phyloP scores from a whole-genome alignment of 148 eudicot genomes.

The Rhododendron ferrugineum region DNA sequence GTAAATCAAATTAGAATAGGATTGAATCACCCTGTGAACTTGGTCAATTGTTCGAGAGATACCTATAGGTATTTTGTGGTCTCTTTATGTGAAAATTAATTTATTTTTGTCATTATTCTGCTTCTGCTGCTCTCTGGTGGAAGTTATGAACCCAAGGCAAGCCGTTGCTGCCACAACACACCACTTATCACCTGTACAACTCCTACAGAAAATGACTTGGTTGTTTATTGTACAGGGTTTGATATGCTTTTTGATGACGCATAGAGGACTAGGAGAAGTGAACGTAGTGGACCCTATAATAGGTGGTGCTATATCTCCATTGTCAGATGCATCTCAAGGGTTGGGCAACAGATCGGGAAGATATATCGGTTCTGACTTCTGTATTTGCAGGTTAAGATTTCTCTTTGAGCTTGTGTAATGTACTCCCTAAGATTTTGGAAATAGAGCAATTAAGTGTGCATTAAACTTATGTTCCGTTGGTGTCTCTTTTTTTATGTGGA shows the following conservation, averaged over 20 bases:
- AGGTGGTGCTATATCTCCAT: conserved; percentile 44
- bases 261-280: conserved; percentile 48
- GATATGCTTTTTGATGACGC: conserved; percentile 56
- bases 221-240: conserved; percentile 53
- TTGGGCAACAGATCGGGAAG: conserved; percentile 51
- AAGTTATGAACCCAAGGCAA: conserved; percentile 1
- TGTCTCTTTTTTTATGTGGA: not conserved
- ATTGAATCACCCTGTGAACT: not conserved
- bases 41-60: not conserved
- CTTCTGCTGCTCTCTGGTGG: not conserved
- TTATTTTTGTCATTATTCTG: not conserved
- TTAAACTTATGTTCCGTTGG: not conserved
- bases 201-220: not conserved
- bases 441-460: not conserved
- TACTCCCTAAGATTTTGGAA: not conserved
- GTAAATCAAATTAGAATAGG: not conserved
- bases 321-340: conserved; percentile 37
- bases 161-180: not conserved
- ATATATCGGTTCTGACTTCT: conserved; percentile 48
- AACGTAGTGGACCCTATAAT: conserved; percentile 44
- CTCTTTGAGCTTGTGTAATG: not conserved
- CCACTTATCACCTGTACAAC: not conserved
- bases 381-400: conserved; percentile 50
- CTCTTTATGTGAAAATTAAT: not conserved
- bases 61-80: not conserved